These are phyloP conservation scores for Coprinopsis strossmayeri DNA, from an alignment of 768 basidiomycete species.

Conservation along the genomic window DNA sequence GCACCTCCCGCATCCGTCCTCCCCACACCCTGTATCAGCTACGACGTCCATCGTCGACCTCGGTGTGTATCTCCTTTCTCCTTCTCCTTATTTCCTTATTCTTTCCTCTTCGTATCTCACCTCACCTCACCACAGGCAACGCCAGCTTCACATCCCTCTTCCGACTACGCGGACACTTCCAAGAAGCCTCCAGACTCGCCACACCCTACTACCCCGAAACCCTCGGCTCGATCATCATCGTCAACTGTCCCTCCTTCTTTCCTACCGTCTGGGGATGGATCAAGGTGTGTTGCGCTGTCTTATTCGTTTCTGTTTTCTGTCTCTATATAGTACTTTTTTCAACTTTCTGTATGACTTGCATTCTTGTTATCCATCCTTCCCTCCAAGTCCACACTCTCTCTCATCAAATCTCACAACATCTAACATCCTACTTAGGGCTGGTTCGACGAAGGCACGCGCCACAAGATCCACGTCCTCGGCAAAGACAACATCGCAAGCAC, in stretches of 20 bases:
- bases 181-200: conserved; percentile 67
- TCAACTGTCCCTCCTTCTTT: conserved; percentile 82
- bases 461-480: conserved; percentile 72
- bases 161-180: conserved; percentile 63
- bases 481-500: conserved; percentile 47
- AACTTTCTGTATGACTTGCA: no score
- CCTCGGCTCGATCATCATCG: conserved; percentile 55
- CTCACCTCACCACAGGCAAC: no score
- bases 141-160: conserved; percentile 63
- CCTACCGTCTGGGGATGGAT: conserved; percentile 82
- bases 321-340: no score
- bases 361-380: no score
- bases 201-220: conserved; percentile 84
- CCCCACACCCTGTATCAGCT: conserved; percentile 50
- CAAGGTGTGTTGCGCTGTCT: conserved; percentile 44
- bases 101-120: no score
- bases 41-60: conserved; percentile 71
- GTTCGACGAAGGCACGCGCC: conserved; percentile 75
- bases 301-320: no score
- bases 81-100: no score
- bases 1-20: conserved; percentile 45
- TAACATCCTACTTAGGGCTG: conserved; percentile 40
- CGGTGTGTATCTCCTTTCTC: conserved; percentile 9
- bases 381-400: background rate
- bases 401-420: background rate